Evolutionary conservation across 1,284 basidiomycete species (phyloP).

Genomic region (Tylopilus sp.): DNA sequence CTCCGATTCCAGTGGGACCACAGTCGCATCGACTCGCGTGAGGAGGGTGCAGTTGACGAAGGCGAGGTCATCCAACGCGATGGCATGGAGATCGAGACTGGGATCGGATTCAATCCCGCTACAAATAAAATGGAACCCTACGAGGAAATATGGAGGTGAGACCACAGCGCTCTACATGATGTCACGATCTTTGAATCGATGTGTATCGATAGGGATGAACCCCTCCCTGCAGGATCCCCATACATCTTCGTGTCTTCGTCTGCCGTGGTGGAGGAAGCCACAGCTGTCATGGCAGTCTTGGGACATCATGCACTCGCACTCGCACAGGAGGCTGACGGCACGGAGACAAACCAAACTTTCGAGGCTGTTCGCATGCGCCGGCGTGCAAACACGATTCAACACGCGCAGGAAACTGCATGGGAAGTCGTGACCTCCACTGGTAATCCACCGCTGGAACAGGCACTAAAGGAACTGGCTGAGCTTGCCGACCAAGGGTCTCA

Average conservation of each 20-base stretch:
- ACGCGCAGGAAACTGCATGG: slow-evolving; percentile 11
- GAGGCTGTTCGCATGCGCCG: slow-evolving; percentile 35
- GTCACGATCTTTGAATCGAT: background rate
- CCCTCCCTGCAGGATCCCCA: slow-evolving; percentile 19
- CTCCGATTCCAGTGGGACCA: slow-evolving; percentile 31
- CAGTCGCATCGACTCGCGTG: slow-evolving; percentile 31
- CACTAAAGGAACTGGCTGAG: slow-evolving; percentile 24
- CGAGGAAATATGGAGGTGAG: slow-evolving; percentile 40
- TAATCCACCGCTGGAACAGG: slow-evolving; percentile 20
- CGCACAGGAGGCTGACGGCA: slow-evolving; percentile 16
- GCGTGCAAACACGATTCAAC: background rate
- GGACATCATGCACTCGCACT: slow-evolving; percentile 38
- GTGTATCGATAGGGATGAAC: slow-evolving; percentile 28
- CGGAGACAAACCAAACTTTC: slow-evolving; percentile 15
- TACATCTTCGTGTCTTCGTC: slow-evolving; percentile 37
- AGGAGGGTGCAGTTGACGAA: slow-evolving; percentile 29
- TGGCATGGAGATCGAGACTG: slow-evolving; percentile 39
- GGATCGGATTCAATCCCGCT: slow-evolving; percentile 34
- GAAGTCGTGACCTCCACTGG: slow-evolving; percentile 28
- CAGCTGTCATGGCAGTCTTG: slow-evolving; percentile 36
- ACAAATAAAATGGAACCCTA: slow-evolving; percentile 32
- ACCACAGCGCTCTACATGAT: background rate
- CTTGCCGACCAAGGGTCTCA: slow-evolving; percentile 9
- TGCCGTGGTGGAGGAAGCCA: slow-evolving; percentile 15
- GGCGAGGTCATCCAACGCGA: slow-evolving; percentile 29